A percentile compares a stretch with the other conserved stretches of the same genome.
Evolutionary conservation across 1,284 basidiomycete species (phyloP).

Genomic region (Neonothopanus nambi): DNA sequence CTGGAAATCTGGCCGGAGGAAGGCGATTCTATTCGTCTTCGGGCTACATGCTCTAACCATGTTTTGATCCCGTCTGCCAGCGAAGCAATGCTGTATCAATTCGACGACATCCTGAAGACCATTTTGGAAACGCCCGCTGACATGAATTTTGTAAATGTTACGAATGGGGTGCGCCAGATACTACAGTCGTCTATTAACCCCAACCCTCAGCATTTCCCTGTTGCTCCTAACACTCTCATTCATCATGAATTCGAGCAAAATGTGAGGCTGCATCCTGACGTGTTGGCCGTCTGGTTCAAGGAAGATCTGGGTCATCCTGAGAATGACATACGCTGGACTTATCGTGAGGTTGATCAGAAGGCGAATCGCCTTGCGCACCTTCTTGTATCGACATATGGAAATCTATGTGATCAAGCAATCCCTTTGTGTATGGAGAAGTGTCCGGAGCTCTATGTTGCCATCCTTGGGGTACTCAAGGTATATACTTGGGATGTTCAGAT

Average conservation of each 20-base stretch:
- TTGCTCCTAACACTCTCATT: conserved; percentile 7
- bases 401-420: conserved; percentile 14
- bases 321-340: conserved; percentile 6
- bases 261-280: conserved; percentile 1
- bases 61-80: conserved; percentile 11
- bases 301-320: conserved; percentile 9
- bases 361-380: conserved; percentile 13
- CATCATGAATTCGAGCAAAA: conserved; percentile 15
- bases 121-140: conserved; percentile 5
- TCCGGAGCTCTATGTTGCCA: conserved; percentile 14
- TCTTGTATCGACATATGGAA: conserved; percentile 7
- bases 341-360: conserved; percentile 8
- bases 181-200: conserved; percentile 11
- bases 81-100: conserved; percentile 10
- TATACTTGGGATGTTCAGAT: not conserved
- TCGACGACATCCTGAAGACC: conserved; percentile 9
- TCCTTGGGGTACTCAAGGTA: conserved; percentile 13
- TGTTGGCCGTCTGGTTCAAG: conserved; percentile 14
- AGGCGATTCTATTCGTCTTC: conserved; percentile 11
- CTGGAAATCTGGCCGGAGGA: conserved; percentile 13
- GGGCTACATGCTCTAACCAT: conserved; percentile 10
- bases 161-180: conserved; percentile 1
- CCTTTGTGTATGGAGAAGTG: conserved; percentile 14
- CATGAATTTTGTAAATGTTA: not conserved
- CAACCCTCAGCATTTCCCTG: not conserved